Conservation (phyloP, 2,329 filamentous ascomycete species). For the Juglanconis oblonga region DNA sequence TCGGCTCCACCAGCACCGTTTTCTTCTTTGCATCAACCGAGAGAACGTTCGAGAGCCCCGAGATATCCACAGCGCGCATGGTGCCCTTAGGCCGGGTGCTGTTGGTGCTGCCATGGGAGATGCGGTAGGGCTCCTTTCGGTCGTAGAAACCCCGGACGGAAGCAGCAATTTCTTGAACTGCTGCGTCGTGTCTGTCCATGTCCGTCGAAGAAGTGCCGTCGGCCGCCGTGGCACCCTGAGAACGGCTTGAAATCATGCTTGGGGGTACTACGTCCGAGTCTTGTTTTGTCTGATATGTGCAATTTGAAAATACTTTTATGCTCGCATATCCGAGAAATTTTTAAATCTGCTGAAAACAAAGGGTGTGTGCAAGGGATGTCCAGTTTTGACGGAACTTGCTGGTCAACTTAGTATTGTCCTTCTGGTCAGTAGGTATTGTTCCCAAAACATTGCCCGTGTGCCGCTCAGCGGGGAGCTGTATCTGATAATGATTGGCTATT, state of each 20-base stretch:
- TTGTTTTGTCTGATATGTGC: background rate
- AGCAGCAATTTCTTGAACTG: slow-evolving; percentile 45
- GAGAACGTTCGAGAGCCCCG: slow-evolving; percentile 60
- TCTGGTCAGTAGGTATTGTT: background rate
- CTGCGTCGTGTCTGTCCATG: slow-evolving; percentile 50
- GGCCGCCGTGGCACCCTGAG: background rate
- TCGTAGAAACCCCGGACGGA: slow-evolving; percentile 48
- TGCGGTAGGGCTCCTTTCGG: slow-evolving; percentile 60
- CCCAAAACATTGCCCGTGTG: background rate
- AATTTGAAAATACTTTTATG: background rate
- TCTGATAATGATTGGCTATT: too few species aligned
- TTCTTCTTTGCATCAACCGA: slow-evolving; percentile 52
- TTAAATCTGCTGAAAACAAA: background rate
- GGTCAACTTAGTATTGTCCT: background rate
- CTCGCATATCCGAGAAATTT: background rate
- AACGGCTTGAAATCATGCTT: background rate
- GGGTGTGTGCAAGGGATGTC: background rate
- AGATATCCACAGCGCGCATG: slow-evolving; percentile 61
- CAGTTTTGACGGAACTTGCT: background rate
- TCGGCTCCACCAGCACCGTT: slow-evolving; percentile 69
- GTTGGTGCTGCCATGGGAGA: slow-evolving; percentile 76
- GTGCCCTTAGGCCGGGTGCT: slow-evolving; percentile 61
- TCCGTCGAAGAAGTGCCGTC: background rate
- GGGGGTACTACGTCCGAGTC: background rate
- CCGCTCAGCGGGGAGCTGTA: too few species aligned